phyloP scores from a whole-genome alignment of 768 basidiomycete species.

The Termitomyces sp. region DNA sequence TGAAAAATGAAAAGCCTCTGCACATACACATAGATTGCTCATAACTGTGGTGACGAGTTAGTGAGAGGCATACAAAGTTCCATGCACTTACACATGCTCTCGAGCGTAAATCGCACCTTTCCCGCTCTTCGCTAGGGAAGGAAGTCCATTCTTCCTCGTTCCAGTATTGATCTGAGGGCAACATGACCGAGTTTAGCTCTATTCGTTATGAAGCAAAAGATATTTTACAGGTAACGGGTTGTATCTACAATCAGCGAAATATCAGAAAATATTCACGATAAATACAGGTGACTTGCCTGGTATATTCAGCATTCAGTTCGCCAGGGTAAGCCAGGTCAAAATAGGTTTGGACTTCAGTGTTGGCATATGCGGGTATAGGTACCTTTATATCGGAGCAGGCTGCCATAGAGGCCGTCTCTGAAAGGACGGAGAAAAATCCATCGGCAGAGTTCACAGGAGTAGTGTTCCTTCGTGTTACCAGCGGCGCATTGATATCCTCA shows the following conservation, averaged over 20 bases:
- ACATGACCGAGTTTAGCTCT: not conserved
- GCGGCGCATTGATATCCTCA: not conserved
- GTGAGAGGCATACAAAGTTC: not conserved
- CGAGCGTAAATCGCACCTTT: not conserved
- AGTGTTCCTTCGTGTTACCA: not conserved
- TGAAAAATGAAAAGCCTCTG: not conserved
- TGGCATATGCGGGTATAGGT: not conserved
- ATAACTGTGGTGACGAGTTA: not conserved
- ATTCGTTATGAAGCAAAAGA: not conserved
- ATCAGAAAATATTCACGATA: not conserved
- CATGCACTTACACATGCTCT: not conserved
- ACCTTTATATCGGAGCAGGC: not conserved
- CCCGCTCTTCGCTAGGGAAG: too few relatives aligned
- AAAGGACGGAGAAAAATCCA: too few relatives aligned
- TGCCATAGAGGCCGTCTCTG: too few relatives aligned
- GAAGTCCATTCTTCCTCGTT: not conserved
- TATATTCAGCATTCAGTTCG: not conserved
- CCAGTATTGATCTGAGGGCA: not conserved
- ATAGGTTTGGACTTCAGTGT: not conserved
- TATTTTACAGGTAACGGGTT: not conserved
- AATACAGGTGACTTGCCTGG: not conserved
- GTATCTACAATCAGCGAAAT: not conserved
- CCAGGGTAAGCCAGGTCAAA: not conserved
- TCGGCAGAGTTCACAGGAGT: not conserved
- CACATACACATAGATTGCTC: not conserved